Base-by-base conservation (phyloP, 75 land plant species). In the Cunninghamia lanceolata region DNA sequence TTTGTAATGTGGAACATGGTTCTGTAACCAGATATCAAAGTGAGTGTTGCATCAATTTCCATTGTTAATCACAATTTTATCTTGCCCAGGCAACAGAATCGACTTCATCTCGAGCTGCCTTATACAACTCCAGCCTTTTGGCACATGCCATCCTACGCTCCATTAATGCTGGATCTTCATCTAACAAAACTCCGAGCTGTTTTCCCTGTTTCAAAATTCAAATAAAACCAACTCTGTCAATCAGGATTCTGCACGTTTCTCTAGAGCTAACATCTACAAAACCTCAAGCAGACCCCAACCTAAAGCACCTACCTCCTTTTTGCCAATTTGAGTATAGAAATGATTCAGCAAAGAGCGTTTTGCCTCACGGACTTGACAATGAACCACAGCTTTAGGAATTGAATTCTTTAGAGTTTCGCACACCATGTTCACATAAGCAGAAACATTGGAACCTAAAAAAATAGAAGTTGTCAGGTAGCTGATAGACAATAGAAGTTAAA, bases 91-190 rank as follows among this genome's bases (percentile, higher is more conserved):
- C 85, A 1, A 91, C 95, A 13, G 97, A 75, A 79, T 96, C 98
- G 43, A 96, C 93, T 82, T 96, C 98, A 85, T 96, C 95, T 75
- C 97, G 91, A 0, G 97, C 96, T 66, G 87, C 39, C 87, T 95
- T 96, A 91, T 95, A 96, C 36, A 96, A 83, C 80, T 93, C 98
- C 32, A 96, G 96, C 88, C 98, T 93, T 88, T 96, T 93, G 3
- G 91, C 89, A 86, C 93, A 91, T 66, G 93, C 91, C 39, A 42
- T 52, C 39, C 98, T 88, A 53, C 94, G 90, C 86, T 93, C 96
- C 98, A 95, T 95, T 82, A 95, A 47, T 16, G 94, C 90, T 0
- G 98, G 97, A 85, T 93, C 97, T 85, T 96, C 97, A 76, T 93
- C 95, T 77, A 95, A 86, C 87, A 95, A 82, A 16, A 50, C 71